These are phyloP conservation scores for Tulasnella calospora DNA, from an alignment of 768 basidiomycete genomes.

Conservation along the genomic window DNA sequence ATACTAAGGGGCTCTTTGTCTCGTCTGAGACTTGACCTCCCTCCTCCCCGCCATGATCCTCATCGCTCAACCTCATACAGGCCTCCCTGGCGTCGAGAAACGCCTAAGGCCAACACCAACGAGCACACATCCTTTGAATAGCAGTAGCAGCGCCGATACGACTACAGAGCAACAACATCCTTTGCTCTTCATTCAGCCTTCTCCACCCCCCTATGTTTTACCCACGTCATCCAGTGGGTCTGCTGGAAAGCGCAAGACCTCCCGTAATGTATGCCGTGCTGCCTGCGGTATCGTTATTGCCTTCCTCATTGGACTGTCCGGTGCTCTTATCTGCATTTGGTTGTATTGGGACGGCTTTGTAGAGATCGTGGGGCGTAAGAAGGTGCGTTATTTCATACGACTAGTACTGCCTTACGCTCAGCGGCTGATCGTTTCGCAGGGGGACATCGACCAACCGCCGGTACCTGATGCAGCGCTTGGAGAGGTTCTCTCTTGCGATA, in stretches of 20 bases:
- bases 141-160: not conserved
- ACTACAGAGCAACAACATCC: not conserved
- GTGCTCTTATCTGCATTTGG: not conserved
- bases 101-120: not conserved
- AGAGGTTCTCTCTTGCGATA: not conserved
- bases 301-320: not conserved
- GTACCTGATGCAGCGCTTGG: not conserved
- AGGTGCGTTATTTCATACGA: not conserved
- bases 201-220: not conserved
- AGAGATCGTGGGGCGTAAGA: not conserved
- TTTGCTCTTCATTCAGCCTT: not conserved
- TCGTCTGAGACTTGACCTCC: not conserved
- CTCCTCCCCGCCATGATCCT: not conserved
- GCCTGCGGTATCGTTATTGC: not conserved
- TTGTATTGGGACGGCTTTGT: not conserved
- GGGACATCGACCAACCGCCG: not conserved
- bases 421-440: not conserved
- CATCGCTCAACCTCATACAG: conserved; percentile 5
- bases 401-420: not conserved
- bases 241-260: not conserved
- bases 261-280: not conserved
- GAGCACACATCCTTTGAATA: not conserved
- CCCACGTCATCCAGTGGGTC: not conserved
- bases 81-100: not conserved
- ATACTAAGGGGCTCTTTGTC: not conserved